Base-by-base conservation (phyloP, 345 rosid genomes). In the Eucalyptus globulus region DNA sequence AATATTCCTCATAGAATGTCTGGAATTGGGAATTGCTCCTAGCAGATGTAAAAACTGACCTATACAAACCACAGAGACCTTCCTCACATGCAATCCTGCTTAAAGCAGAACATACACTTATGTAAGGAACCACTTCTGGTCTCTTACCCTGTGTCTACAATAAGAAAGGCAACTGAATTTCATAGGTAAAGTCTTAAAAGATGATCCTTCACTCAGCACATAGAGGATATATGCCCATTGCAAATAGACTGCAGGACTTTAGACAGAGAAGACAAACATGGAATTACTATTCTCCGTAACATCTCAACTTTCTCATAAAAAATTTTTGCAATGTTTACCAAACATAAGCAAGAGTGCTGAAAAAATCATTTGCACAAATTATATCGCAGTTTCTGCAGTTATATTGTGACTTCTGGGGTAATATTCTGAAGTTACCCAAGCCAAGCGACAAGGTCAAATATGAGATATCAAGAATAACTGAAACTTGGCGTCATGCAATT, bases 21-120 rank as follows among this genome's bases (percentile, higher is more conserved):
- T 45, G 80, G 37, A 11, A 10, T 50, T 67, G 80, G 80, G 80
- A 67, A 67, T 15, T 34, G 51, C 69, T 86, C 89, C 83, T 34
- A 49, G 51, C 87, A 86, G 81, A 17, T 50, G 62, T 53, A 90
- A 88, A 49, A 43, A 93, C 95, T 56, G 58, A 98, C 99, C 99
- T 95, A 89, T 98, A 98, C 86, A 95, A 89, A 88, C 99, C 98
- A 58, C 96, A 93, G 4, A 98, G 27, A 87, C 99, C 99, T 95
- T 98, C 99, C 92, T 98, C 99, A 49, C 87, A 91, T 14, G 93
- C 87, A 89, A 97, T 97, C 92, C 99, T 96, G 87, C 90, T 94
- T 87, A 98, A 92, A 89, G 99, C 99, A 87, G 99, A 96, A 91
- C 91, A 54, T 65, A 96, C 91, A 43, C 97, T 93, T 89, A 93